Conservation (phyloP, 257 asterid genomes). For the Solanum okadae region DNA sequence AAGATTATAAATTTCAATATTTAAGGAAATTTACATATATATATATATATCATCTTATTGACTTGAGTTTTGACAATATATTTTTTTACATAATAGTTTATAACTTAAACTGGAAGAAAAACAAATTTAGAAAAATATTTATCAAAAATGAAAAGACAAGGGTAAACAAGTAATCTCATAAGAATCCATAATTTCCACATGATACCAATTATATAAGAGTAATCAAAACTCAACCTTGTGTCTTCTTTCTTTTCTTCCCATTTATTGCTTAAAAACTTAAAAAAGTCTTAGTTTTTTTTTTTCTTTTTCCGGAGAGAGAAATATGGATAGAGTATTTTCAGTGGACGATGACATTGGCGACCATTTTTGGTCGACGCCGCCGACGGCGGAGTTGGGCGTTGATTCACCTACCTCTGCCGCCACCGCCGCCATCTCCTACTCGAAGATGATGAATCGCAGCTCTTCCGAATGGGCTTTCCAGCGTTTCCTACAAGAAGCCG, state of each 20-base stretch:
- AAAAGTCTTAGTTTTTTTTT: background rate
- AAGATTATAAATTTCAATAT: background rate
- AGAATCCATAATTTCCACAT: background rate
- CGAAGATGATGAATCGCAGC: slow-evolving; percentile 68
- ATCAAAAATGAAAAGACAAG: background rate
- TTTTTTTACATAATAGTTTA: background rate
- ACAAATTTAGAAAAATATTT: background rate
- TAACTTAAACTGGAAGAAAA: background rate
- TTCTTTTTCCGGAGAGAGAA: background rate
- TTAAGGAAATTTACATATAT: background rate
- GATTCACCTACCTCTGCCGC: slow-evolving; percentile 24
- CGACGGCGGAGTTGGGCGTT: slow-evolving; percentile 24
- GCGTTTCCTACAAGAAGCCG: slow-evolving; percentile 69
- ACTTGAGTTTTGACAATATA: background rate
- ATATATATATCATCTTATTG: background rate
- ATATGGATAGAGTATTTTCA: slow-evolving; percentile 68
- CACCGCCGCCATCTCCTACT: slow-evolving; percentile 10
- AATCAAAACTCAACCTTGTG: background rate
- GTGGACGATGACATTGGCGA: slow-evolving; percentile 56
- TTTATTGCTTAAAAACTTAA: background rate
- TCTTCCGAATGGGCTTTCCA: slow-evolving; percentile 89
- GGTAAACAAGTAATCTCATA: background rate
- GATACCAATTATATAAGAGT: background rate
- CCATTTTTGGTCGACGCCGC: slow-evolving; percentile 59
- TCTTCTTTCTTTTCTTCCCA: background rate